Base-by-base conservation (phyloP, 805 yeast genomes). In the Lachancea waltii region DNA sequence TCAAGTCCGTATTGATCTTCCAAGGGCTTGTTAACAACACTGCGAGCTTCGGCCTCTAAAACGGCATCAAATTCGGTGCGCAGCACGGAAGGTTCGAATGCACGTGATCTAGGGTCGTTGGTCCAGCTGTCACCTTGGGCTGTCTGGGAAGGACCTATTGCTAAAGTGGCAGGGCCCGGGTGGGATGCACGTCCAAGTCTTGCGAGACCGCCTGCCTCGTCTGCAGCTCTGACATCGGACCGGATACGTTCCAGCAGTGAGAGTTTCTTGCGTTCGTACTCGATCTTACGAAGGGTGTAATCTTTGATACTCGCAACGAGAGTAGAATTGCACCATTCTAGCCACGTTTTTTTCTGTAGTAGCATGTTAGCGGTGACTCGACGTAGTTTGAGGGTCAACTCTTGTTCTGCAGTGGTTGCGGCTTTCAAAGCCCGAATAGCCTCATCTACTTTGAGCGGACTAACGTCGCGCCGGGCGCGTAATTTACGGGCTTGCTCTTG, bases 391-490 rank as follows among this genome's bases (percentile, higher is more conserved):
- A 73, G 64, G n/a, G 81, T 77, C 39, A 89, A 69, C 24, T 78
- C 80, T 45, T 82, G 82, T 58, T 90, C 96, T 13, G 74, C 68
- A 41, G 74, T 75, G 9, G 84, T 76, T 1, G 95, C 92, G 22
- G 73, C 76, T 56, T 89, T 95, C 40, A 89, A 67, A 7, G 84
- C 69, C 38, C 81, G 69, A 20, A 90, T 75, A 0, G 96, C 94
- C 48, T 89, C 97, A 50, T 92, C 96, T 3, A 86, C 95, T 56
- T 81, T 85, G 19, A 84, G 60, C 0, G 97, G 95, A 51, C 83
- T 90, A 36, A 86, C 79, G 35, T 83, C 77, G 24, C 86, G 68
- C 50, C 74, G 79, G 38, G 76, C 76, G 49, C 85, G 83, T 40
- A 86, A 70, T 51, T 79, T 79, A 30, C 75, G 64, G 1, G 95